Conservation (phyloP, 2,329 filamentous ascomycete species). For the Thelonectria rubi region DNA sequence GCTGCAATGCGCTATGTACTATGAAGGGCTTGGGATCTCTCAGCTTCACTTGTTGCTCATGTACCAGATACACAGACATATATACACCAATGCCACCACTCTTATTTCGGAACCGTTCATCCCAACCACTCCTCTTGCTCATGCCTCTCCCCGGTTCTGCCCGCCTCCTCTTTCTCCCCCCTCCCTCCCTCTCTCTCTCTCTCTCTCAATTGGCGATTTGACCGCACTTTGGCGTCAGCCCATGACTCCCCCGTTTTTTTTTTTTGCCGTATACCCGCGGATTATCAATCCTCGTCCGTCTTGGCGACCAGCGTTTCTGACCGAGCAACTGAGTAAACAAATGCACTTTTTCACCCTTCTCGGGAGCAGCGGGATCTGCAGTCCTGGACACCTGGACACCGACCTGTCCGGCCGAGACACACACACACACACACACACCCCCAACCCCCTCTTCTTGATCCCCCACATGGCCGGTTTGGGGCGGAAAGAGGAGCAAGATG, state of each 20-base stretch:
- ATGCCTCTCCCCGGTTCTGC: no score
- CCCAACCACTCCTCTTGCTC: background rate
- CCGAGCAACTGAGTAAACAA: background rate
- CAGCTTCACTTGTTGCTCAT: constrained; percentile 21
- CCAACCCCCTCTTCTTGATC: no score
- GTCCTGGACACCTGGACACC: constrained; percentile 10
- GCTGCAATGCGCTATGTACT: constrained; percentile 2
- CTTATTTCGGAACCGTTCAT: background rate
- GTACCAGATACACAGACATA: constrained; percentile 20
- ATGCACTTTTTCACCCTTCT: background rate
- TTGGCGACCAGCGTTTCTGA: background rate
- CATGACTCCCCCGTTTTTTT: background rate
- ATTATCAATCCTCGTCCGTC: constrained; percentile 10
- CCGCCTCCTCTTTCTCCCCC: background rate
- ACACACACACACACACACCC: no score
- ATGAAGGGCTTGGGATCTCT: constrained; percentile 12
- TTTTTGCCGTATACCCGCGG: constrained; percentile 2
- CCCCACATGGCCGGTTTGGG: no score
- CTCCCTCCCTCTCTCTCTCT: background rate
- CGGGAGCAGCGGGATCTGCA: constrained; percentile 23
- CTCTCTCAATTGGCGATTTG: background rate
- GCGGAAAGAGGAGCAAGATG: no score
- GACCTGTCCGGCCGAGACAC: background rate
- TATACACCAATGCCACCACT: constrained; percentile 23
- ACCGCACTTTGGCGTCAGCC: constrained; percentile 1